Conservation (phyloP, 2,329 filamentous ascomycete genomes). For the Hypoxylon sp. region DNA sequence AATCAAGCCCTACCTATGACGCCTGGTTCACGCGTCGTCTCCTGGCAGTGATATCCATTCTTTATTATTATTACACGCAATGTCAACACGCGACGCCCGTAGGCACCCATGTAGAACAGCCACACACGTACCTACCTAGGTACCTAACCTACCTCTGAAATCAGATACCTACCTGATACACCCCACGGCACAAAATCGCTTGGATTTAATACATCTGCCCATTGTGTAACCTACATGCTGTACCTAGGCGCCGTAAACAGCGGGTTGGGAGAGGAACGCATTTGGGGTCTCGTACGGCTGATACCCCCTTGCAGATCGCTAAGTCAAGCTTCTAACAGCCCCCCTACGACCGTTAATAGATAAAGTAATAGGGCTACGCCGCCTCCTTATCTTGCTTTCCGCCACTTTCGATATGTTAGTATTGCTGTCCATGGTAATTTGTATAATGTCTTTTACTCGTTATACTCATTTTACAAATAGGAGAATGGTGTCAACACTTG, state of each 20-base stretch:
- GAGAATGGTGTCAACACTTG: conserved; percentile 55
- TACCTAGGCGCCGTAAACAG: no score
- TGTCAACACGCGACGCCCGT: neutral
- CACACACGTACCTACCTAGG: no score
- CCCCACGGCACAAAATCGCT: neutral
- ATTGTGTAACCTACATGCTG: neutral
- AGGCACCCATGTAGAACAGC: no score
- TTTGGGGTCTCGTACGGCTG: neutral
- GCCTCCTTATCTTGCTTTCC: neutral
- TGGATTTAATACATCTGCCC: neutral
- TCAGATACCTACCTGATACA: neutral
- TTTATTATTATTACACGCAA: neutral
- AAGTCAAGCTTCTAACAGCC: neutral
- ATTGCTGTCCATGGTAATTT: neutral
- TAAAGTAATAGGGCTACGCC: no score
- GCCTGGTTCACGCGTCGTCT: neutral
- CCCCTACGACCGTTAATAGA: no score
- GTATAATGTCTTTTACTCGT: conserved; percentile 7
- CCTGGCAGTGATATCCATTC: neutral
- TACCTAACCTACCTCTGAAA: no score
- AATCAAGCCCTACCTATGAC: no score
- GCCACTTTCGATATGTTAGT: neutral
- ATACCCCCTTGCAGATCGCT: neutral
- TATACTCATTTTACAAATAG: conserved; percentile 43
- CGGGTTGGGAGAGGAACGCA: no score